Base-by-base conservation (phyloP, 1,284 basidiomycete genomes). In the Fomes fomentarius region DNA sequence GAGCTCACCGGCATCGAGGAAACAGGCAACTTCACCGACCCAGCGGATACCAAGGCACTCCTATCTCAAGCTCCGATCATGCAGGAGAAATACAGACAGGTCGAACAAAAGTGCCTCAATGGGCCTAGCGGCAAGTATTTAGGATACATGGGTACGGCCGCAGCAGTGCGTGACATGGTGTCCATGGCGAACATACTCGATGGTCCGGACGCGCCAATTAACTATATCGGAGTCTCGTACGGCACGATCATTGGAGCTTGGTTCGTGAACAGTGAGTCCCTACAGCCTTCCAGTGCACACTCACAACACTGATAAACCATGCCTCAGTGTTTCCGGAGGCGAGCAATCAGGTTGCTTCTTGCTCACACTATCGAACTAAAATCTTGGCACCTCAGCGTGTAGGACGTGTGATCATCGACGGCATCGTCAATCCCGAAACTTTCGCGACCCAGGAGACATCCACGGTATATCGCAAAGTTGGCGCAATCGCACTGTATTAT, bases 131-230 rank as follows among this genome's bases (percentile, higher is more conserved):
- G 50, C 4, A 35, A 47, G 24, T 47, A 17, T 31, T 35, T 58
- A 9, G 28, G 40, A 21, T 63, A 63, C 34, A 43, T 63, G 15
- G 61, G 61, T 7, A 63, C 58, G 5, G 53, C 61, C 0, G 58
- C 58, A 4, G 54, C 52, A 1, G 54, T 41, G 4, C 52, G 61
- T 24, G 61, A 63, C 25, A 17, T 63, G 42, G 52, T 60, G 21
- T 50, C 55, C 8, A 19, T 63, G 12, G 57, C 57, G 24, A 57
- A 62, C n/a, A 52, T 46, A 19, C 22, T 63, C 4, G 60, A 62
- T 17, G 62, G 57, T 0, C 47, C 54, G 7, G 53, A 48, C 6
- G 35, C 40, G 0, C 50, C 54, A 4, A 31, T 63, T 21, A 60
- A 62, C 38, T 62, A 44, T 26, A 14, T 31, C 19, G 62, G 62